Base-by-base conservation (phyloP, 1,284 basidiomycete genomes). In the Ceratobasidium papillatum region DNA sequence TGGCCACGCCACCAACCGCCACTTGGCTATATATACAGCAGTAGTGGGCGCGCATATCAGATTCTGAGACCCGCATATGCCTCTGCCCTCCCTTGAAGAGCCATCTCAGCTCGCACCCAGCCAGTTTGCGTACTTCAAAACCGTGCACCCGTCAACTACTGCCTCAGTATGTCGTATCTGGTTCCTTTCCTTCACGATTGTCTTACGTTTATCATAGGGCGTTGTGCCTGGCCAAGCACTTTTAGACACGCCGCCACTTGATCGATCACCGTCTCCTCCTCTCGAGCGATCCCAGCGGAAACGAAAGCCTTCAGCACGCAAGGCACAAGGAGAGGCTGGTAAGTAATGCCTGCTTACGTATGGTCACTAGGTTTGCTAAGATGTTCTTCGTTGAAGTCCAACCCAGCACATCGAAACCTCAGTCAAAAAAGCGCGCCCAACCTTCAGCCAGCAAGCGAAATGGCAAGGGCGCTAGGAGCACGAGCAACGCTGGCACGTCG, bases 71-170 rank as follows among this genome's bases (percentile, higher is more conserved):
- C 30, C 19, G 25, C 36, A 43, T 19, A 64, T 64, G 62, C 30
- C 27, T 45, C 45, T 22, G n/a, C 8, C 43, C 19, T 11, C 30
- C 45, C 19, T 17, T 19, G 43, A 47, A 8, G 45, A 64, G 27
- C 8, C 14, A 49, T 17, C 43, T 12, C 45, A 47, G 30, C 62
- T 32, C 17, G 45, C 62, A n/a, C 62, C 43, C 41, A 64, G 62
- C 43, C 62, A 64, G 19, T 64, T 64, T 19, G 43, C 62, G 25
- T 43, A 51, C 25, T 64, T 64, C 7, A 64, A 64, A 32, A 47
- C 43, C 14, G 45, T 32, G 4, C 41, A 64, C 45, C 62, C 62
- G 7, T 34, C 62, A 1, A 64, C 62, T 25, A 64, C 62, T 12
- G 45, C 43, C 47, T 64, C 45, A 45, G 62, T 64, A 34, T 34